These are phyloP conservation scores for Smittium mucronatum DNA, from an alignment of 371 early-diverging fungal species.

Conservation along the genomic window DNA sequence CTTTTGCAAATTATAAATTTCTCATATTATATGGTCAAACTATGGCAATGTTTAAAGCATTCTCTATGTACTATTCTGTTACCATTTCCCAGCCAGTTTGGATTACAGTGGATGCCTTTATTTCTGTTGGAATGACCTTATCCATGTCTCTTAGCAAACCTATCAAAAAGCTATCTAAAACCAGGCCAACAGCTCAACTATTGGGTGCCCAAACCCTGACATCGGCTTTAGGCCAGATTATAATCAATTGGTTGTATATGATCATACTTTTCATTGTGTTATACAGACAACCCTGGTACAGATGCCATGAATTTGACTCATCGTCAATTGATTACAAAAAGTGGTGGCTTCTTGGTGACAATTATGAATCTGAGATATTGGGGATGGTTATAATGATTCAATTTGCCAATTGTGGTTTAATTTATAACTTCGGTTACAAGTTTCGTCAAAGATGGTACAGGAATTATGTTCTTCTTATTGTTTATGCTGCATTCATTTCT, in stretches of 20 bases:
- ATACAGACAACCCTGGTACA: slow-evolving; percentile 49
- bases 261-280: slow-evolving; percentile 40
- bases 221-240: slow-evolving; percentile 47
- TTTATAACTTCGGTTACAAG: slow-evolving; percentile 50
- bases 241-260: slow-evolving; percentile 52
- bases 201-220: slow-evolving; percentile 49
- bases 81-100: slow-evolving; percentile 47
- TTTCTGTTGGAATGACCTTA: slow-evolving; percentile 45
- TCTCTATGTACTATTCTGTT: slow-evolving; percentile 57
- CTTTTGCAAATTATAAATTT: slow-evolving; percentile 62
- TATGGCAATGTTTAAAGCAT: slow-evolving; percentile 52
- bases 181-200: slow-evolving; percentile 56
- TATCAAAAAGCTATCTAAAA: slow-evolving; percentile 39
- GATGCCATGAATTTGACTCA: slow-evolving; percentile 59
- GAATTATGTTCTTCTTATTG: slow-evolving; percentile 43
- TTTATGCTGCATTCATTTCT: slow-evolving; percentile 40
- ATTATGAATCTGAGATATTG: slow-evolving; percentile 50
- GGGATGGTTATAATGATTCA: slow-evolving; percentile 45
- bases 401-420: slow-evolving; percentile 45
- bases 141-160: slow-evolving; percentile 52
- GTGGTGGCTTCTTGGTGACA: slow-evolving; percentile 71
- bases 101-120: slow-evolving; percentile 59
- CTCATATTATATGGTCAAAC: slow-evolving; percentile 60
- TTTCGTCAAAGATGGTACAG: slow-evolving; percentile 49
- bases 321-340: slow-evolving; percentile 39